Percentiles rank a stretch among this genome's conserved stretches.
These are phyloP conservation scores for Paragyromitra xinjiangensis DNA, from an alignment of 495 filamentous ascomycete genomes.

Conservation along the genomic window DNA sequence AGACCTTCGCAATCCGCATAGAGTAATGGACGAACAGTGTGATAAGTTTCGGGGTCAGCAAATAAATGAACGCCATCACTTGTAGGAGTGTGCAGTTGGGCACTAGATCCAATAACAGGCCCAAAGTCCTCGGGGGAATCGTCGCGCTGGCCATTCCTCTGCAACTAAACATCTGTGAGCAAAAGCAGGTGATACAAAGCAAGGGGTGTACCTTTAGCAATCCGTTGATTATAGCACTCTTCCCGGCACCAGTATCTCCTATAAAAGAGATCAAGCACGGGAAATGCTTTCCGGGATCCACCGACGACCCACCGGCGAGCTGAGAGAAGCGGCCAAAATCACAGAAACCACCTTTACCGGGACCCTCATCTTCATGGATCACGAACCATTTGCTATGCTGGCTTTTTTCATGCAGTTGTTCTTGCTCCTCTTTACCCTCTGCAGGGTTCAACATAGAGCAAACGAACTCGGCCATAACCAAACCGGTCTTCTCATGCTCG, in stretches of 20 bases:
- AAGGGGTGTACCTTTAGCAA: neutral
- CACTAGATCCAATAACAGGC: conserved; percentile 55
- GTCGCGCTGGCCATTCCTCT: too few species aligned
- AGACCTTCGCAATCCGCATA: conserved; percentile 48
- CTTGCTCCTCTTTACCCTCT: neutral
- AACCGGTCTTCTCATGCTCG: conserved; percentile 31
- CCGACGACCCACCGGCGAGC: neutral
- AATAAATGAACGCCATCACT: conserved; percentile 72
- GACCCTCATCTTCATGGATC: neutral
- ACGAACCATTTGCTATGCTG: conserved; percentile 30
- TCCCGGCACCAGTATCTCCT: conserved; percentile 38
- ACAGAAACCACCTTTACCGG: neutral
- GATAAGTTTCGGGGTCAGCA: conserved; percentile 64
- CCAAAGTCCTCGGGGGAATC: conserved; percentile 22
- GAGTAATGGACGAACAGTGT: conserved; percentile 42
- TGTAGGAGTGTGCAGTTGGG: conserved; percentile 61
- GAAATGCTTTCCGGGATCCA: conserved; percentile 1
- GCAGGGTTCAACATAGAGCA: conserved; percentile 10
- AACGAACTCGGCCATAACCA: conserved; percentile 24
- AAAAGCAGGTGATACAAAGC: too few species aligned
- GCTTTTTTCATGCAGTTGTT: conserved; percentile 8
- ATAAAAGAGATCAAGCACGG: conserved; percentile 37
- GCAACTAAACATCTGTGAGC: neutral
- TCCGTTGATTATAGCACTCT: conserved; percentile 31
- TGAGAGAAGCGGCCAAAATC: conserved; percentile 19